These are phyloP conservation scores for Penicillium diatomitis DNA, from an alignment of 495 filamentous ascomycete genomes.

Conservation along the genomic window DNA sequence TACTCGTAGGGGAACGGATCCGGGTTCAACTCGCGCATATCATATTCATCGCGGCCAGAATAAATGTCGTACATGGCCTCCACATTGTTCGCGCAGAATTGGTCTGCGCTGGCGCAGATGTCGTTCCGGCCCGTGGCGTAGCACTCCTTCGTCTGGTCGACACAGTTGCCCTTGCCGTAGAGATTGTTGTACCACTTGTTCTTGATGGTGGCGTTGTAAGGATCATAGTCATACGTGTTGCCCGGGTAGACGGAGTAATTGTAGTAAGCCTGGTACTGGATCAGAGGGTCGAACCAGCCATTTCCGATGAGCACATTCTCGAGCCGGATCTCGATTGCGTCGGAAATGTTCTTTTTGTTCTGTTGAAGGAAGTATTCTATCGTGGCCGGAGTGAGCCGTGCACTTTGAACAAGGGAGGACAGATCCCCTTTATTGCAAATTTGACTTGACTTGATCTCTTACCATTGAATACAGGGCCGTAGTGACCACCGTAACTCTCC, in stretches of 20 bases:
- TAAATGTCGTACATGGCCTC: slow-evolving; percentile 44
- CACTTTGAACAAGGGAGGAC: no score
- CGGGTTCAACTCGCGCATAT: slow-evolving; percentile 45
- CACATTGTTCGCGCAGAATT: slow-evolving; percentile 46
- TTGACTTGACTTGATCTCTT: slow-evolving; percentile 18
- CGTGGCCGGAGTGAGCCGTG: no score
- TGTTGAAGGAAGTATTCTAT: slow-evolving; percentile 25
- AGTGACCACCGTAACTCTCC: slow-evolving; percentile 53
- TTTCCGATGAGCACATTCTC: slow-evolving; percentile 50
- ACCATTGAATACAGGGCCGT: slow-evolving; percentile 49
- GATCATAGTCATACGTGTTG: slow-evolving; percentile 51
- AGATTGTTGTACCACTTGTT: slow-evolving; percentile 49
- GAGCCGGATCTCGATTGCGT: slow-evolving; percentile 42
- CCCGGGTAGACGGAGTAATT: slow-evolving; percentile 48
- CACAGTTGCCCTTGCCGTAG: slow-evolving; percentile 54
- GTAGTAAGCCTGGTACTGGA: slow-evolving; percentile 57
- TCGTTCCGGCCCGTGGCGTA: slow-evolving; percentile 32
- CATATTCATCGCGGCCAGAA: slow-evolving; percentile 49
- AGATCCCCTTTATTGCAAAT: no score
- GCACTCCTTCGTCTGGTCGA: slow-evolving; percentile 44
- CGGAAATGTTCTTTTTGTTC: slow-evolving; percentile 19
- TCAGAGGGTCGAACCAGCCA: slow-evolving; percentile 49
- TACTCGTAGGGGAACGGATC: slow-evolving; percentile 55
- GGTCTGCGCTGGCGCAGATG: slow-evolving; percentile 41
- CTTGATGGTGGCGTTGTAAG: slow-evolving; percentile 37